Evolutionary conservation across 2,329 filamentous ascomycete species (phyloP), one percentile per base, ranked within the genome.

Genomic region (Aspergillus oerlinghausenensis): DNA sequence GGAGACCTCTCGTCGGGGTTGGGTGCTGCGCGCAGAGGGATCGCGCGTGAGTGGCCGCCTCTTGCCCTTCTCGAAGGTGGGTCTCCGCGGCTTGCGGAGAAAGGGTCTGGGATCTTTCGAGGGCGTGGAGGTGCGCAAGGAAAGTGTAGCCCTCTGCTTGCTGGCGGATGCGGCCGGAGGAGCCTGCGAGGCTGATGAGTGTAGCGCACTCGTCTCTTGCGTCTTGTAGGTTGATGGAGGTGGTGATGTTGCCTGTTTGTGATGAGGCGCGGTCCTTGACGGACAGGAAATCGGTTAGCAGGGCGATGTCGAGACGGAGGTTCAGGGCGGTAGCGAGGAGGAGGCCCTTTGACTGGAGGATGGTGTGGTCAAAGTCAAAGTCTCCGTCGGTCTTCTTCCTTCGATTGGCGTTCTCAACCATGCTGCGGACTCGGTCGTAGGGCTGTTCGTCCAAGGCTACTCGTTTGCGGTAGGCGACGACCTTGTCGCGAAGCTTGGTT

Each of bases 101-200:
- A 9, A 28, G 29, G 25, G 42, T n/a, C 9, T 55, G 49, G 14
- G 61, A 58, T 3, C 68, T 66, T 38, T 80, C 76, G 2, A 85
- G 67, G 1, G 75, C 76, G 45, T 74, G 77, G 32, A 82, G 77
- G 5, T 79, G 76, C 0, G 79, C 80, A 26, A 75, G 75, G 59
- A 80, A 81, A 25, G 85, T 70, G 47, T 80, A 72, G 0, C 76
- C 81, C 62, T 86, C 81, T 0, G 77, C 73, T 57, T 80, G 68
- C n/a, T 81, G 76, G 3, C 75, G 70, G 1, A 74, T 67, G 29
- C 77, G 71, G 4, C 67, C 69, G 0, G 73, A 67, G 1, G 42
- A 52, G 1, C 48, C 52, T 0, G 82, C 80, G 0, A 66, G 63
- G 0, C 72, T 38, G n/a, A 79, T 73, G 9, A 85, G 65, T 0